These are phyloP conservation scores for Fragaria vesca DNA, from an alignment of 306 rosid genomes.

Conservation along the genomic window DNA sequence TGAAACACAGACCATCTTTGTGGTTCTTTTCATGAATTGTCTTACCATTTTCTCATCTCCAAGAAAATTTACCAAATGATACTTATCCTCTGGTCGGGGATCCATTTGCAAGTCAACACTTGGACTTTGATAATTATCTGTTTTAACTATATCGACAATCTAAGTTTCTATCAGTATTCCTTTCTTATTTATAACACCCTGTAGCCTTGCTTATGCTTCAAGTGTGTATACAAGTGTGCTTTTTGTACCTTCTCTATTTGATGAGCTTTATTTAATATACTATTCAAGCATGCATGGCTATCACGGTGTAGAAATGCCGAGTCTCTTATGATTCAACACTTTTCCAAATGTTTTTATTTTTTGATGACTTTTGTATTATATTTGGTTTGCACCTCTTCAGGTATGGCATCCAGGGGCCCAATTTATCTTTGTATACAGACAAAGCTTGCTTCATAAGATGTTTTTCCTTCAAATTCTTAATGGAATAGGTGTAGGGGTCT, in stretches of 20 bases:
- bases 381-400: background rate
- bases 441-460: constrained; percentile 1
- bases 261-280: background rate
- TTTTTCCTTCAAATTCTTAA: background rate
- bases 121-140: background rate
- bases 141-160: background rate
- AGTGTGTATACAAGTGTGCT: too few species aligned
- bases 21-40: background rate
- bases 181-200: too few species aligned
- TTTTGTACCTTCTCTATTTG: too few species aligned
- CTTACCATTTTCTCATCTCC: background rate
- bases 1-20: background rate
- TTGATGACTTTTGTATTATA: background rate
- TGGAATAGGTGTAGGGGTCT: background rate
- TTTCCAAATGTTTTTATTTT: background rate
- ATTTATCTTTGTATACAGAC: background rate
- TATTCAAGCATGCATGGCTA: background rate
- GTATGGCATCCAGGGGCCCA: background rate
- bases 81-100: background rate
- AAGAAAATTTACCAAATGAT: background rate
- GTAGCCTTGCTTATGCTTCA: too few species aligned
- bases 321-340: background rate
- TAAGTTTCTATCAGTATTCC: background rate
- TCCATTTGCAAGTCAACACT: constrained; percentile 8
- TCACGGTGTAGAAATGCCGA: background rate